These are phyloP conservation scores for Cryptosporidium tyzzeri DNA, from an alignment of 169 alveolate species.

Conservation along the genomic window DNA sequence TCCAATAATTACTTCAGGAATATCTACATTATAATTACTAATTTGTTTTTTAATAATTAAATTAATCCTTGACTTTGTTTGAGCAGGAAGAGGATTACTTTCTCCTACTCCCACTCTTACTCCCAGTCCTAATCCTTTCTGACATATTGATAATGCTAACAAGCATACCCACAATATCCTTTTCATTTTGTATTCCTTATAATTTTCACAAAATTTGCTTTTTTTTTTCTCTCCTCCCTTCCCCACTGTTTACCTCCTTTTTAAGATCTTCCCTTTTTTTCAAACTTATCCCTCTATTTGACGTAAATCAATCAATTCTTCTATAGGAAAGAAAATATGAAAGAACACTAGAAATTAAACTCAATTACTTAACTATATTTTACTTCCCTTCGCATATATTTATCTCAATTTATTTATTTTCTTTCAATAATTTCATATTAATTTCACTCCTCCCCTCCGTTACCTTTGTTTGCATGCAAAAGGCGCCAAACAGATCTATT, in stretches of 20 bases:
- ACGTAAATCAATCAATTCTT: not conserved
- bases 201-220: not conserved
- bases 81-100: constrained; percentile 22
- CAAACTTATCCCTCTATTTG: not conserved
- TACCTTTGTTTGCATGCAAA: not conserved
- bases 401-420: not conserved
- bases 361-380: not conserved
- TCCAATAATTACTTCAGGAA: not conserved
- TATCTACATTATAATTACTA: not conserved
- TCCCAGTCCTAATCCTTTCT: not conserved
- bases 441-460: constrained; percentile 1
- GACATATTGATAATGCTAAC: not conserved
- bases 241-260: not conserved
- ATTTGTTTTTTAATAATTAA: constrained; percentile 17
- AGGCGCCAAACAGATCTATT: constrained; percentile 12
- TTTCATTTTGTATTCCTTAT: not conserved
- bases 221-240: not conserved
- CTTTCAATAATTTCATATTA: not conserved
- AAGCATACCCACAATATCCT: not conserved
- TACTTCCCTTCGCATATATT: not conserved
- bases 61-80: constrained; percentile 27
- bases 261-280: not conserved
- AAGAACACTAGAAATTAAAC: not conserved
- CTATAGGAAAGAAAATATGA: not conserved
- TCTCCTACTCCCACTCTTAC: not conserved